Evolutionary conservation across 2,329 filamentous ascomycete genomes (phyloP).

Genomic region (Paracoccidioides lutzii): DNA sequence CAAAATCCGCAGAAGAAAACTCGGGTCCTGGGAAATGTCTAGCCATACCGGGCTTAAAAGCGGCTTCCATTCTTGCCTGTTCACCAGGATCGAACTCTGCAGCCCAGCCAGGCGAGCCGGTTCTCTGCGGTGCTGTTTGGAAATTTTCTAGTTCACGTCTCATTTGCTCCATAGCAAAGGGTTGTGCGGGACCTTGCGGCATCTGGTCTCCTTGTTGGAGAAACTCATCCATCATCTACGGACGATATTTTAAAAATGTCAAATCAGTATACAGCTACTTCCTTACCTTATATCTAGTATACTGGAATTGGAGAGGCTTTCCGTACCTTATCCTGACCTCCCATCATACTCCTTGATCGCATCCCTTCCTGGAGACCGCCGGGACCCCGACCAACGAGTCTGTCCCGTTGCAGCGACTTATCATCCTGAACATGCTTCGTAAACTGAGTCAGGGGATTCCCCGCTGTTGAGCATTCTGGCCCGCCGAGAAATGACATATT

Average conservation of each 20-base stretch:
- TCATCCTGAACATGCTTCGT: conserved; percentile 96
- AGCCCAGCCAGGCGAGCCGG: conserved; percentile 48
- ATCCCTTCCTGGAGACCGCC: conserved; percentile 62
- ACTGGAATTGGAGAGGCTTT: not conserved
- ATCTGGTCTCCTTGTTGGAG: conserved; percentile 62
- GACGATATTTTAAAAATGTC: conserved; percentile 1
- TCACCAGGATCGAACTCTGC: conserved; percentile 50
- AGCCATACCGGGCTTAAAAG: conserved; percentile 40
- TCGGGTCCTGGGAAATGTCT: conserved; percentile 34
- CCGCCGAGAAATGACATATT: conserved; percentile 91
- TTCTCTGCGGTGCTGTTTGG: conserved; percentile 37
- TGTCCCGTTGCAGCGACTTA: conserved; percentile 83
- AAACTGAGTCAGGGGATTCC: conserved; percentile 93
- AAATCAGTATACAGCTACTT: not conserved
- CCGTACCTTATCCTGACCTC: conserved; percentile 58
- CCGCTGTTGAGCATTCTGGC: conserved; percentile 90
- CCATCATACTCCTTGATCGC: conserved; percentile 55
- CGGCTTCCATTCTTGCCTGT: conserved; percentile 59
- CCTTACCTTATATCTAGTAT: not conserved
- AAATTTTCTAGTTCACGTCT: conserved; percentile 47
- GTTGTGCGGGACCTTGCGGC: conserved; percentile 40
- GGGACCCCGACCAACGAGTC: conserved; percentile 63
- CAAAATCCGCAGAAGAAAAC: conserved; percentile 77
- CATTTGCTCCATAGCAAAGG: conserved; percentile 56
- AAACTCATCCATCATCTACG: conserved; percentile 84